Evolutionary conservation across 306 rosid genomes (phyloP), one percentile per base, ranked within the genome.

Genomic region (Castanea mollissima): DNA sequence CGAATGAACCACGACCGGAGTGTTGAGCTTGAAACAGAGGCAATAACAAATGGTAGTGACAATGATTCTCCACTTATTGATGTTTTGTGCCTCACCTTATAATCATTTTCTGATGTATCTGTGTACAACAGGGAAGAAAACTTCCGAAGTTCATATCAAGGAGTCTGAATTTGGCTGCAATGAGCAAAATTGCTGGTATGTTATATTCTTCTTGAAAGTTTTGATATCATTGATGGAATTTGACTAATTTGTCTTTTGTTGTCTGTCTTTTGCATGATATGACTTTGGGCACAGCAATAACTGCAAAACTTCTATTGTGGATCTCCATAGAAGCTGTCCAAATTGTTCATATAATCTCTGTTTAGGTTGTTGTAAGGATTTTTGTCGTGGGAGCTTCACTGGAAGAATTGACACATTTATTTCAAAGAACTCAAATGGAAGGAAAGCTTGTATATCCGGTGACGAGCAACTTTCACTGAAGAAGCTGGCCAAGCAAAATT

Each of bases 241-340:
- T 72, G 29, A 67, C 27, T 58, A 49, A 55, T 76, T 12, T 76
- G 62, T 76, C 65, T 68, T 34, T 68, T 78, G 55, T 75, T 86
- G 75, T 73, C 71, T 76, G 62, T 79, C 80, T 80, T 41, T 56
- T 78, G 82, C 81, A 74, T 76, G 65, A 55, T 74, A 65, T 78
- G 79, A 85, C 76, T 69, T 76, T 78, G 83, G 83, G 88, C 71
- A 68, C 99, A 96, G 99, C 87, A 96, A 85, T 81, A 74, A 80
- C 79, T 96, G 98, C 88, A 89, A 88, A 83, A 81, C 87, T 73
- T 80, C 88, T 68, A 84, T 95, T 70, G 79, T 90, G 88, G 97
- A 91, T 90, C 96, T 90, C 83, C 97, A 88, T 77, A 95, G 96
- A 91, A 91, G 92, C 85, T 96, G 99, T 88, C 93, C 89, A 65